phyloP scores from a whole-genome alignment of 768 basidiomycete species.

The Holtermanniella nyarrowii region DNA sequence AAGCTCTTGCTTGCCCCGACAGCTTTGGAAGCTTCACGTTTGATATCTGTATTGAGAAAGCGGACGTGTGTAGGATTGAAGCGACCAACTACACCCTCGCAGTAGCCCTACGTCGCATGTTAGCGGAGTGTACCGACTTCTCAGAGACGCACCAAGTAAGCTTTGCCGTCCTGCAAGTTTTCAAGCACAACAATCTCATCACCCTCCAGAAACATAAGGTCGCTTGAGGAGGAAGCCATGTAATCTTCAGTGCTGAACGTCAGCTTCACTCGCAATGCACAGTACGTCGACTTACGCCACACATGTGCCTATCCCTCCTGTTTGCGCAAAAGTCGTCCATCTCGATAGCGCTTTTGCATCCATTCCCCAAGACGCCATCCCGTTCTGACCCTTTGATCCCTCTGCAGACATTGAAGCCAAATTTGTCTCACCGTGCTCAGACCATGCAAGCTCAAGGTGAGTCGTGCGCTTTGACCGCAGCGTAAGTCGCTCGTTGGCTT shows the following conservation, averaged over 20 bases:
- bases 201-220: conserved; percentile 31
- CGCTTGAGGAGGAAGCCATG: conserved; percentile 29
- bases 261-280: conserved; percentile 1
- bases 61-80: conserved; percentile 17
- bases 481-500: too few relatives aligned
- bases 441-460: too few relatives aligned
- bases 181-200: conserved; percentile 30
- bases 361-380: too few relatives aligned
- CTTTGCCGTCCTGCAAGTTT: conserved; percentile 10
- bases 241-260: conserved; percentile 22
- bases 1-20: background rate
- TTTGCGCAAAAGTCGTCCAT: conserved; percentile 18
- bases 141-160: background rate
- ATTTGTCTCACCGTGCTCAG: too few relatives aligned
- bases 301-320: conserved; percentile 29
- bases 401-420: too few relatives aligned
- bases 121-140: background rate
- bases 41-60: conserved; percentile 10
- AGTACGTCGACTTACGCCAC: conserved; percentile 21
- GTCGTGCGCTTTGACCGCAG: too few relatives aligned
- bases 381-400: too few relatives aligned
- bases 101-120: conserved; percentile 20
- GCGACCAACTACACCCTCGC: conserved; percentile 36
- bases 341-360: conserved; percentile 30
- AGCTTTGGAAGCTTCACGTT: conserved; percentile 1